Evolutionary conservation across 1,284 basidiomycete species (phyloP), one percentile per base, ranked within the genome.

Genomic region (Volvariella surrecta): DNA sequence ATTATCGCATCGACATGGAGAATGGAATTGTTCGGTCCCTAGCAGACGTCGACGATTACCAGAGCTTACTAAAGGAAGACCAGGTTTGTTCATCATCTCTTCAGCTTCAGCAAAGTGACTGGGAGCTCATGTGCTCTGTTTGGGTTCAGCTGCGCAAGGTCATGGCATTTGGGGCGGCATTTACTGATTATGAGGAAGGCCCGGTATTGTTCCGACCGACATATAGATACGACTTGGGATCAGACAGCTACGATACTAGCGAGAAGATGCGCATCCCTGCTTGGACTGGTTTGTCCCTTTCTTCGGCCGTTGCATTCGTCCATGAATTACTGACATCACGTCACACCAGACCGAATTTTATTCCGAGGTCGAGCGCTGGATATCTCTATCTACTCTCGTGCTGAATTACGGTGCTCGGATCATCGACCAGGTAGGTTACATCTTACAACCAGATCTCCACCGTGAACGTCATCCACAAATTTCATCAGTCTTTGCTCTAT

Each of bases 191-290:
- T 55, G 72, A 83, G 41, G 96, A 99, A 62, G 94, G 90, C 0
- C 85, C 87, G 0, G 63, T 99, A 32, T 59, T 84, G 2, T 99
- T 99, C 67, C 71, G 76, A 11, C 92, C 93, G 1, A 96, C 92
- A 2, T 94, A 94, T 64, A 80, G 84, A 50, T 93, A 91, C 58
- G 88, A 94, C 58, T 56, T 85, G 2, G 79, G 82, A 10, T 85
- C 90, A 6, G 84, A 95, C 51, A 71, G 71, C 39, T 99, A 98
- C 60, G 96, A 99, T 60, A 87, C 91, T 2, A 90, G 90, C 50
- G 96, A 99, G 62, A 99, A 99, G 67, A 79, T 86, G 72, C 79
- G 96, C 4, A 87, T 97, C 57, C 96, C 96, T 1, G 91, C 95
- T 6, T 99, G 95, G 94, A 99, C 93, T 54, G 90, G 89, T 90